Conservation (phyloP, 805 yeast species). For the Saccharomycopsis oosterbeekiorum region DNA sequence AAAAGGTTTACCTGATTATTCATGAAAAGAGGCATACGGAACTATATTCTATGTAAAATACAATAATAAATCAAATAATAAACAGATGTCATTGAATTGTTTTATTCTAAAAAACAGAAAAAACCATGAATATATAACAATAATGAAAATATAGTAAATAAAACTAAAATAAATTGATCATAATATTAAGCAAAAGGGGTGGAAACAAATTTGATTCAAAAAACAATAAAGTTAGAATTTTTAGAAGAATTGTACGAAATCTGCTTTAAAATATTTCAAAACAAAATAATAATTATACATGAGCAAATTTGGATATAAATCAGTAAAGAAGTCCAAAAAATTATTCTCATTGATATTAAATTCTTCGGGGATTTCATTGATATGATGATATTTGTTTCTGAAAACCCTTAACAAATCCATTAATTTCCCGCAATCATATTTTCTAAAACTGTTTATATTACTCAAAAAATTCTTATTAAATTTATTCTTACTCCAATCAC, state of each 20-base stretch:
- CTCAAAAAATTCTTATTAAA: slow-evolving; percentile 69
- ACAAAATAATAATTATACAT: slow-evolving; percentile 65
- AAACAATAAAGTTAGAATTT: neutral
- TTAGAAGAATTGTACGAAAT: slow-evolving; percentile 31
- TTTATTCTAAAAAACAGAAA: too few species aligned
- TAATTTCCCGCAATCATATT: slow-evolving; percentile 66
- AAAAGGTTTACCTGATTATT: neutral
- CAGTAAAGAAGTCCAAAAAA: slow-evolving; percentile 65
- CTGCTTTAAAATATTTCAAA: slow-evolving; percentile 45
- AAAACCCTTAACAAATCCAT: slow-evolving; percentile 84
- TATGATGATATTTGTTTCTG: slow-evolving; percentile 91
- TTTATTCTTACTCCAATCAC: slow-evolving; percentile 82
- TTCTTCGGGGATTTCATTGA: slow-evolving; percentile 70
- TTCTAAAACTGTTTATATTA: slow-evolving; percentile 84
- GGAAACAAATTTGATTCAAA: neutral
- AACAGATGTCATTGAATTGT: too few species aligned
- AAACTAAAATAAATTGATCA: neutral
- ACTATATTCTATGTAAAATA: too few species aligned
- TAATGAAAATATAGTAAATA: too few species aligned
- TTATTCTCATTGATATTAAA: slow-evolving; percentile 65
- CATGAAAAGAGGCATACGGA: too few species aligned
- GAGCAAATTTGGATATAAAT: slow-evolving; percentile 67
- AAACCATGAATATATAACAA: too few species aligned
- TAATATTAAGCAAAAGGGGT: neutral
- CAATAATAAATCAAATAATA: too few species aligned